A percentile compares a stretch with the other conserved stretches of the same genome.
Evolutionary conservation across 495 filamentous ascomycete genomes (phyloP).

Genomic region (Glutinoglossum americanum): DNA sequence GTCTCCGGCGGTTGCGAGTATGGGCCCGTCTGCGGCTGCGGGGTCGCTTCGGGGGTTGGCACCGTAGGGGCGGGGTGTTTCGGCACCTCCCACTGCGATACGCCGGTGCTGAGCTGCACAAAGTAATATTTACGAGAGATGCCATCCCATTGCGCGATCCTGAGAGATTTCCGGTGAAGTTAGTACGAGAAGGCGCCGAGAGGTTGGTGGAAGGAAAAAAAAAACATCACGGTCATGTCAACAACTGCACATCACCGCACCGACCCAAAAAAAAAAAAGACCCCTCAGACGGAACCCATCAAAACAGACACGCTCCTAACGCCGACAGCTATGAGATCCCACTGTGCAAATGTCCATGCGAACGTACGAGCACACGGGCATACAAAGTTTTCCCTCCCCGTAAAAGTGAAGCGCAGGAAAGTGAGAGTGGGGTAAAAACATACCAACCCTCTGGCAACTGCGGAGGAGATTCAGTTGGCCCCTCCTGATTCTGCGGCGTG

Average conservation of each 20-base stretch:
- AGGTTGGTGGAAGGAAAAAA: not conserved
- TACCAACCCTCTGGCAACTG: constrained; percentile 50
- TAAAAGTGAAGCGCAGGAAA: no score
- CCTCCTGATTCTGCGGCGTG: constrained; percentile 19
- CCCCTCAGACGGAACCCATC: not conserved
- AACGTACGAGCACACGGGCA: no score
- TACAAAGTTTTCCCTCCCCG: no score
- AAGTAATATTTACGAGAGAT: constrained; percentile 55
- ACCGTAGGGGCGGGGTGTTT: constrained; percentile 33
- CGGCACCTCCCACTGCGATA: constrained; percentile 60
- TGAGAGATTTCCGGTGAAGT: constrained; percentile 6
- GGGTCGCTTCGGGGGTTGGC: constrained; percentile 21
- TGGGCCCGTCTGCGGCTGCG: constrained; percentile 14
- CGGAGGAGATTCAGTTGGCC: constrained; percentile 48
- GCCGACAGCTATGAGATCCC: no score
- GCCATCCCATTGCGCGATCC: constrained; percentile 69
- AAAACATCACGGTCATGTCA: not conserved
- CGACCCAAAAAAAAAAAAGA: not conserved
- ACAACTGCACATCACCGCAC: not conserved
- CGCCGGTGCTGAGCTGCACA: constrained; percentile 52
- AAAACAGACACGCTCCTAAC: not conserved
- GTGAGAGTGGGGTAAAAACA: constrained; percentile 7
- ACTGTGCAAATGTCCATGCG: no score
- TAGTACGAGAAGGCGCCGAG: not conserved
- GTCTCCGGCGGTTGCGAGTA: constrained; percentile 9